Conservation (phyloP, 345 rosid species). For the Carallia brachiata region DNA sequence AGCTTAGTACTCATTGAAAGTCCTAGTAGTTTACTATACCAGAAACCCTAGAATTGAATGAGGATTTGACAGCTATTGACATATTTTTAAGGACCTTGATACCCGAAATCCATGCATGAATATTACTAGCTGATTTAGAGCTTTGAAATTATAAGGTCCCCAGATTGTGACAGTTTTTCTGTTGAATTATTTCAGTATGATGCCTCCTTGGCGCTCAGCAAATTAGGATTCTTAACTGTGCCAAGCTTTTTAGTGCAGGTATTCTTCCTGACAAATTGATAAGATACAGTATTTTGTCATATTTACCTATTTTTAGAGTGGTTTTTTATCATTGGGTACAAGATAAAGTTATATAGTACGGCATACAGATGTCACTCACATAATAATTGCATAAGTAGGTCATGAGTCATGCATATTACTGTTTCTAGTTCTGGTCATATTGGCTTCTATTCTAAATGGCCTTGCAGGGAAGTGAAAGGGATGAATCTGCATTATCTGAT, state of each 20-base stretch:
- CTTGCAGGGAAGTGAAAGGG: constrained; percentile 50
- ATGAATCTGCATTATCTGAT: constrained; percentile 46
- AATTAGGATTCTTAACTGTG: constrained; percentile 64
- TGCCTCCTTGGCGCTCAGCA: constrained; percentile 71
- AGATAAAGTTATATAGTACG: not conserved
- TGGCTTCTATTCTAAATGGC: constrained; percentile 14
- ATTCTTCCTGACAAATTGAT: constrained; percentile 16
- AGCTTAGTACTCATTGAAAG: not conserved
- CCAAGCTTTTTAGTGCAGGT: constrained; percentile 85
- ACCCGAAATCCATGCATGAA: not conserved
- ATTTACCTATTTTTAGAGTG: constrained; percentile 6
- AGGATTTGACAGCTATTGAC: not conserved
- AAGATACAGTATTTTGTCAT: not conserved
- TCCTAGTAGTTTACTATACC: not conserved
- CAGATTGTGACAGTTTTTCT: constrained; percentile 14
- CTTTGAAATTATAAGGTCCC: constrained; percentile 7
- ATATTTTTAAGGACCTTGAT: not conserved
- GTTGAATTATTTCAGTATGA: constrained; percentile 53
- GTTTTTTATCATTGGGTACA: not conserved
- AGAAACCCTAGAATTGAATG: constrained; percentile 1
- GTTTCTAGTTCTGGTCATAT: constrained; percentile 8
- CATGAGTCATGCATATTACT: not conserved
- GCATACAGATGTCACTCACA: not conserved
- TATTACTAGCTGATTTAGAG: not conserved
- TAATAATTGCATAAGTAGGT: not conserved